Evolutionary conservation across 2,329 filamentous ascomycete genomes (phyloP), one percentile per base, ranked within the genome.

Genomic region (Curvularia lunata): DNA sequence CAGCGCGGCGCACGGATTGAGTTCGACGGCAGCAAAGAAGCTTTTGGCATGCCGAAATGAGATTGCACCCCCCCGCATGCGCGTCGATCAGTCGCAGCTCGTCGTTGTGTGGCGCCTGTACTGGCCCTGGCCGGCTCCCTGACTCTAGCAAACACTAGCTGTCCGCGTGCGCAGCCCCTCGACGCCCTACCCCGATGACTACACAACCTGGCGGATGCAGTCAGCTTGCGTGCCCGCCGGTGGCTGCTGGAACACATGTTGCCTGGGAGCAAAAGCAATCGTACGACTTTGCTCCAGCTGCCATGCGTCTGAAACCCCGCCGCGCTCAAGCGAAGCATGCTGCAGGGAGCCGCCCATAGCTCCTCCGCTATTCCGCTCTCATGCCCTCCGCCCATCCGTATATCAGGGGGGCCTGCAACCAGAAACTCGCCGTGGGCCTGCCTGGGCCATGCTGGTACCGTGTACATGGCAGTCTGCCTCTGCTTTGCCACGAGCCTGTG

Each of bases 291-390:
- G 42, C n/a, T 27, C 28, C 42, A 48, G 49, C 49, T 53, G 43
- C 54, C 18, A 41, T 48, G 32, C 43, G 43, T 54, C 46, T 58
- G 56, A 58, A 58, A 58, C 56, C 47, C 56, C 42, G 32, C 56
- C n/a, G 32, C 40, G 40, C 41, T 55, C 52, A 56, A 55, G 52
- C 56, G 47, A 55, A 38, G 48, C 42, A 41, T 42, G n/a, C 56
- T 58, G 56, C 56, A 58, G 56, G 56, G 56, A 51, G 56, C 56
- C 56, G 56, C 56, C 53, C 45, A 58, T 58, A 34, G 51, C 30
- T 45, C 51, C 25, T 21, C 45, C 30, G 37, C 55, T 54, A 54
- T 30, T 30, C 23, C 38, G 34, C 46, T 28, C 21, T 18, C 18
- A 21, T 18, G 12, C 18, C 43, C 30, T 12, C 30, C 30, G 10